Conservation (phyloP, 2,329 filamentous ascomycete genomes). For the Cercospora citrullina region DNA sequence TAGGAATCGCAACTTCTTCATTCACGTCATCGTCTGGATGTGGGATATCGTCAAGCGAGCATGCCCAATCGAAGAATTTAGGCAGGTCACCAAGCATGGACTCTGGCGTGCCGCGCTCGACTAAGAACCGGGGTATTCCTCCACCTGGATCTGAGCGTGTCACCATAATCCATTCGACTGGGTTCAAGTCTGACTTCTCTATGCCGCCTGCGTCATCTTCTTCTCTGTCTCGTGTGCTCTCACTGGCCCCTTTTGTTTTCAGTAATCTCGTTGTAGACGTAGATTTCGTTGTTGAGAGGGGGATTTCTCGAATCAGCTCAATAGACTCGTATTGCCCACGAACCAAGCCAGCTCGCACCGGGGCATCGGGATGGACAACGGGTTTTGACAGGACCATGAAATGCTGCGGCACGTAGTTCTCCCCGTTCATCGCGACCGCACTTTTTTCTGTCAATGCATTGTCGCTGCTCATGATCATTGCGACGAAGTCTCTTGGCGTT, state of each 20-base stretch:
- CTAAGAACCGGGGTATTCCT: constrained; percentile 83
- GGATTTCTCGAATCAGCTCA: constrained; percentile 84
- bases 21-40: constrained; percentile 41
- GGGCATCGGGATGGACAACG: constrained; percentile 72
- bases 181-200: constrained; percentile 58
- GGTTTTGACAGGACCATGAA: constrained; percentile 89
- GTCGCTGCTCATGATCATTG: constrained; percentile 69
- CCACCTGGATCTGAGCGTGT: constrained; percentile 86
- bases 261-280: constrained; percentile 36
- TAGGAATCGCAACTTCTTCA: constrained; percentile 14
- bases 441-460: constrained; percentile 52
- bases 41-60: constrained; percentile 49
- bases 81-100: constrained; percentile 76
- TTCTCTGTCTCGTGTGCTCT: constrained; percentile 39
- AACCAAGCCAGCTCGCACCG: constrained; percentile 70
- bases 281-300: constrained; percentile 49
- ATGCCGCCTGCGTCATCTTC: constrained; percentile 30
- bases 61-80: constrained; percentile 81
- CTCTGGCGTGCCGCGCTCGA: constrained; percentile 82
- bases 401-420: constrained; percentile 59
- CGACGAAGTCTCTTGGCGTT: constrained; percentile 83
- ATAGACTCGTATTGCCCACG: constrained; percentile 87
- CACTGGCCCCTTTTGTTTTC: constrained; percentile 14
- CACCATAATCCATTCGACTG: constrained; percentile 90
- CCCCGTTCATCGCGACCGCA: constrained; percentile 33